Conservation (phyloP, 805 yeast genomes). For the Suhomyces sp. region DNA sequence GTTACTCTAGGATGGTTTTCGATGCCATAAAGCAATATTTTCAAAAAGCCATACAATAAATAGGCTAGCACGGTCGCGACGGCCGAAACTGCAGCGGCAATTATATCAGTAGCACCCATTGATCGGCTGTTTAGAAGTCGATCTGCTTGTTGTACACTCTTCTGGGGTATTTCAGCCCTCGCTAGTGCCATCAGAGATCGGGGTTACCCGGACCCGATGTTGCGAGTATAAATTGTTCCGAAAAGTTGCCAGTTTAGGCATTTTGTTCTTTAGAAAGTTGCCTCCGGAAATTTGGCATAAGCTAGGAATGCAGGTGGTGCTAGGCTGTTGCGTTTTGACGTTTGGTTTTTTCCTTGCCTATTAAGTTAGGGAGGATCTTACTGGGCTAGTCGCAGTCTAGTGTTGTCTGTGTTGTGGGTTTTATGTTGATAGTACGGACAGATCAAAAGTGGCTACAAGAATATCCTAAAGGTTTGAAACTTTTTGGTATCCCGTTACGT, state of each 20-base stretch:
- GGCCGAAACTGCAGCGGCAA: background rate
- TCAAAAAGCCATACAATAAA: background rate
- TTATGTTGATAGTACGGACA: conserved; percentile 36
- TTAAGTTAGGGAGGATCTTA: conserved; percentile 35
- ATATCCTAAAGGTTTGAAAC: conserved; percentile 36
- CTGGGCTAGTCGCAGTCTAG: conserved; percentile 9
- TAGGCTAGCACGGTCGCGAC: background rate
- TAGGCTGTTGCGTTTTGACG: conserved; percentile 8
- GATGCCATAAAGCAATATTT: conserved; percentile 4
- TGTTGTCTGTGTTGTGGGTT: conserved; percentile 18
- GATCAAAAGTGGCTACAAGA: conserved; percentile 40
- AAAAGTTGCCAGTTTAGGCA: background rate
- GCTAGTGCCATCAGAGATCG: background rate
- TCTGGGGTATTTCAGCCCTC: background rate
- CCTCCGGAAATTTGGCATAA: conserved; percentile 36
- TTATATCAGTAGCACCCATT: background rate
- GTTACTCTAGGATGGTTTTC: conserved; percentile 20
- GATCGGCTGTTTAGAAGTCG: background rate
- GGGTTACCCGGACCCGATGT: conserved; percentile 16
- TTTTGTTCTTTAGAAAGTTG: conserved; percentile 35
- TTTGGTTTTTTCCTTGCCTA: conserved; percentile 31
- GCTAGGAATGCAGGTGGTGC: conserved; percentile 14
- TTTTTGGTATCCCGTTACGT: conserved; percentile 44
- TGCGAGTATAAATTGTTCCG: background rate
- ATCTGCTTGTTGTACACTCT: background rate